These are phyloP conservation scores for Clavispora carvajalis DNA, from an alignment of 805 yeast genomes.

Conservation along the genomic window DNA sequence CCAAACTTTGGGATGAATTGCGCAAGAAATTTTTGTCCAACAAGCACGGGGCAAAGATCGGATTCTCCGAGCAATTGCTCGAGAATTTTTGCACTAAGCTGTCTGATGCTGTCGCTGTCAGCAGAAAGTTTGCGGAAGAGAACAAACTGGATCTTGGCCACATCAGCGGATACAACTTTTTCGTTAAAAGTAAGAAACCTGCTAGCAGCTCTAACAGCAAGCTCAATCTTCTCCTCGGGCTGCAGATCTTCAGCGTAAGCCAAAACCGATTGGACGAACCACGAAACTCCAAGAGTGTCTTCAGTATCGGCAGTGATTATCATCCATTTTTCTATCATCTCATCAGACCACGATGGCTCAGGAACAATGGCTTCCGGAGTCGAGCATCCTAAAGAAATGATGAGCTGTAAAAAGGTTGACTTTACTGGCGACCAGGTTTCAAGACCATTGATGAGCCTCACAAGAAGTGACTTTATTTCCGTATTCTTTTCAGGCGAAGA, in stretches of 20 bases:
- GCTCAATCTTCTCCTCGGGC: slow-evolving; percentile 19
- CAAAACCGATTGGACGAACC: background rate
- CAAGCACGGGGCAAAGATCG: background rate
- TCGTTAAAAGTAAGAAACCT: slow-evolving; percentile 1
- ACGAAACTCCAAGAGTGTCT: background rate
- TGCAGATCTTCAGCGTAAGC: background rate
- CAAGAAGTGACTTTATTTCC: slow-evolving; percentile 1
- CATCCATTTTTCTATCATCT: slow-evolving; percentile 1
- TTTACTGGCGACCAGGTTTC: slow-evolving; percentile 41
- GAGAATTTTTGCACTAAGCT: slow-evolving; percentile 22
- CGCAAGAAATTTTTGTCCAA: background rate
- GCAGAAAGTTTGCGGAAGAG: slow-evolving; percentile 46
- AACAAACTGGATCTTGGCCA: slow-evolving; percentile 16
- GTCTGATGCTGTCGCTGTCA: slow-evolving; percentile 62
- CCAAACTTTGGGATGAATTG: background rate
- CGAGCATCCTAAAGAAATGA: slow-evolving; percentile 9
- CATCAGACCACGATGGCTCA: background rate
- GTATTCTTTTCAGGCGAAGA: background rate
- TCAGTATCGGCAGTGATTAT: background rate
- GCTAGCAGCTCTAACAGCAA: slow-evolving; percentile 33
- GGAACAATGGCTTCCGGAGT: background rate
- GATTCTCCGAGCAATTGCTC: background rate
- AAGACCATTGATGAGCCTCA: slow-evolving; percentile 16
- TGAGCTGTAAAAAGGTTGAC: slow-evolving; percentile 33
- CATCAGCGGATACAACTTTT: slow-evolving; percentile 4